Conservation (phyloP, 1,284 basidiomycete genomes). For the Tylopilus sp. region DNA sequence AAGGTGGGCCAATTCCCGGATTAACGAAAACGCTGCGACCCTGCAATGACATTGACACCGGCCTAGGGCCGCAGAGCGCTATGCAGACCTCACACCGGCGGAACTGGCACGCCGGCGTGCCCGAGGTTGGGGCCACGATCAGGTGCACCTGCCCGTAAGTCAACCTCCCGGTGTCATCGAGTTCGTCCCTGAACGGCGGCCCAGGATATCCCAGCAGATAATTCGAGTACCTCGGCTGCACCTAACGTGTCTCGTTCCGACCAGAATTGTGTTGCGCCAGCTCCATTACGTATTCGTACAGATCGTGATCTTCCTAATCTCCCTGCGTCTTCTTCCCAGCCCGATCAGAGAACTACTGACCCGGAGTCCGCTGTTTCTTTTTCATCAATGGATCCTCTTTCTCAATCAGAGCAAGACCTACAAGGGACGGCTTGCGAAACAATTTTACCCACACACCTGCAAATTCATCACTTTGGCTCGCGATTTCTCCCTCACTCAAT, state of each 20-base stretch:
- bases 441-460: constrained; percentile 55
- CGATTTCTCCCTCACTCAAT: constrained; percentile 78
- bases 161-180: background rate
- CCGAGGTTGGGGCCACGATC: constrained; percentile 62
- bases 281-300: constrained; percentile 25
- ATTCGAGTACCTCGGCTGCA: background rate
- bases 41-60: constrained; percentile 8
- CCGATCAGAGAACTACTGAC: constrained; percentile 14
- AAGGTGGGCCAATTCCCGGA: constrained; percentile 43
- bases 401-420: constrained; percentile 29
- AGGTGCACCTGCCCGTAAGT: constrained; percentile 17
- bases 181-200: constrained; percentile 7
- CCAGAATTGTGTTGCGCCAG: constrained; percentile 9
- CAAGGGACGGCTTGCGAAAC: constrained; percentile 36
- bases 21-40: background rate
- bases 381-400: constrained; percentile 10
- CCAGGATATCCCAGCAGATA: constrained; percentile 19
- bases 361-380: constrained; percentile 13
- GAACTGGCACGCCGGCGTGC: constrained; percentile 53
- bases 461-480: constrained; percentile 72
- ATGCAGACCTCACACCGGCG: constrained; percentile 58
- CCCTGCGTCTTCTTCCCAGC: constrained; percentile 10
- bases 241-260: constrained; percentile 2
- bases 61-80: constrained; percentile 74
- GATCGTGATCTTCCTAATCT: constrained; percentile 19